Evolutionary conservation across 2,329 filamentous ascomycete species (phyloP).

Genomic region (Amauroascus niger): DNA sequence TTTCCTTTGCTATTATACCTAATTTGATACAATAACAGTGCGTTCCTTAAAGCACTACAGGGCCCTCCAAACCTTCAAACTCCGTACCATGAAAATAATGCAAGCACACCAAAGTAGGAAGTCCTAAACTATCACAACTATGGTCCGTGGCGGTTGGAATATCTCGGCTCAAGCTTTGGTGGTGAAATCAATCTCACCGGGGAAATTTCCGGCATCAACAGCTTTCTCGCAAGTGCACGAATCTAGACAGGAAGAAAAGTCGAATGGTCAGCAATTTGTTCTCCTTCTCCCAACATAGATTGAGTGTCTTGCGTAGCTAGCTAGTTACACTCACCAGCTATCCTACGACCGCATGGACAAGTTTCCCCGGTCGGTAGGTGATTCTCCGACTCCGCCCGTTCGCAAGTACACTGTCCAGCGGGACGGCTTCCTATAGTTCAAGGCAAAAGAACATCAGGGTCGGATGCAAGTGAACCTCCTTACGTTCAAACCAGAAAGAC

Average conservation of each 20-base stretch:
- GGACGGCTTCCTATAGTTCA: constrained; percentile 52
- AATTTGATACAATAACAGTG: too few relatives aligned
- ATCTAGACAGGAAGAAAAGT: constrained; percentile 32
- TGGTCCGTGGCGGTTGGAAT: too few relatives aligned
- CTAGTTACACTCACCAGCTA: constrained; percentile 49
- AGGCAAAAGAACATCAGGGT: background rate
- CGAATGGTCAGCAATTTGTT: background rate
- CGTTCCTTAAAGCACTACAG: too few relatives aligned
- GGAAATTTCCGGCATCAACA: constrained; percentile 51
- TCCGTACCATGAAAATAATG: too few relatives aligned
- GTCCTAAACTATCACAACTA: background rate
- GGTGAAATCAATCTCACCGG: constrained; percentile 80
- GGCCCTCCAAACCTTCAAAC: too few relatives aligned
- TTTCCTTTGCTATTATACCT: too few relatives aligned
- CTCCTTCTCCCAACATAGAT: background rate
- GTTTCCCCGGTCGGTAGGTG: constrained; percentile 47
- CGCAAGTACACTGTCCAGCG: constrained; percentile 72
- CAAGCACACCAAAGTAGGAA: too few relatives aligned
- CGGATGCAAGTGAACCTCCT: background rate
- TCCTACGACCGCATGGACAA: constrained; percentile 69
- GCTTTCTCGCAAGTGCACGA: constrained; percentile 78
- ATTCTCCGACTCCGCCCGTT: constrained; percentile 63
- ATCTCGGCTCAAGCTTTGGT: constrained; percentile 41
- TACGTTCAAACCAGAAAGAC: constrained; percentile 22
- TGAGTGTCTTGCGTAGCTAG: background rate